These are phyloP conservation scores for Chlorencoelia australis DNA, from an alignment of 2,329 filamentous ascomycete species.

Conservation along the genomic window DNA sequence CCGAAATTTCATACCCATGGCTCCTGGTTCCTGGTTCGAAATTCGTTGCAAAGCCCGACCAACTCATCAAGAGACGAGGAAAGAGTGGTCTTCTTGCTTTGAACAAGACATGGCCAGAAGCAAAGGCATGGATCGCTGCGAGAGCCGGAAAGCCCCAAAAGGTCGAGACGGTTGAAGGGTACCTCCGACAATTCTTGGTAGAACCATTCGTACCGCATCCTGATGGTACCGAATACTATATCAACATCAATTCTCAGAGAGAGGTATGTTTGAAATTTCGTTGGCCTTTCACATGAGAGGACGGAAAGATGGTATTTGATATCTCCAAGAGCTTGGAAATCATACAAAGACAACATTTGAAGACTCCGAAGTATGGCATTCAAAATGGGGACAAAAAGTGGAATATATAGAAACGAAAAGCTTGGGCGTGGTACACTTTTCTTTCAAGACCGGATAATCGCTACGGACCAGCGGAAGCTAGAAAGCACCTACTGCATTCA, in stretches of 20 bases:
- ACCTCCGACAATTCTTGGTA: conserved; percentile 89
- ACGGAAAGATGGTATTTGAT: too few relatives aligned
- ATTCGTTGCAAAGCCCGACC: conserved; percentile 98
- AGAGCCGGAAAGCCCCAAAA: conserved; percentile 84
- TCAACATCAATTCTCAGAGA: conserved; percentile 99
- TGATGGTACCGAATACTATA: conserved; percentile 95
- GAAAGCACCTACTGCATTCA: too few relatives aligned
- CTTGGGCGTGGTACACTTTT: too few relatives aligned
- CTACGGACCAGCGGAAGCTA: too few relatives aligned
- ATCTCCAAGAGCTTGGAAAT: too few relatives aligned
- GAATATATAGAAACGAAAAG: too few relatives aligned
- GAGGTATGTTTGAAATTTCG: conserved; percentile 81
- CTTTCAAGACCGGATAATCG: too few relatives aligned
- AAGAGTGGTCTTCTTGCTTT: conserved; percentile 95
- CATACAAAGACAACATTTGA: too few relatives aligned
- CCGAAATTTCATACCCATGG: conserved; percentile 96
- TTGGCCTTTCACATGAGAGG: too few relatives aligned
- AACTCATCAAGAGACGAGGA: conserved; percentile 98
- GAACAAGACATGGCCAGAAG: conserved; percentile 96
- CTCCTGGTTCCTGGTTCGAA: conserved; percentile 71
- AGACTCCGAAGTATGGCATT: too few relatives aligned
- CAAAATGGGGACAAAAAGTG: too few relatives aligned
- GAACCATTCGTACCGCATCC: conserved; percentile 98
- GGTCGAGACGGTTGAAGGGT: conserved; percentile 85
- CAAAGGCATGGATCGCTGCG: conserved; percentile 86